Base-by-base conservation (phyloP, 129 eudicot genomes). In the Gnaphalium uliginosum region DNA sequence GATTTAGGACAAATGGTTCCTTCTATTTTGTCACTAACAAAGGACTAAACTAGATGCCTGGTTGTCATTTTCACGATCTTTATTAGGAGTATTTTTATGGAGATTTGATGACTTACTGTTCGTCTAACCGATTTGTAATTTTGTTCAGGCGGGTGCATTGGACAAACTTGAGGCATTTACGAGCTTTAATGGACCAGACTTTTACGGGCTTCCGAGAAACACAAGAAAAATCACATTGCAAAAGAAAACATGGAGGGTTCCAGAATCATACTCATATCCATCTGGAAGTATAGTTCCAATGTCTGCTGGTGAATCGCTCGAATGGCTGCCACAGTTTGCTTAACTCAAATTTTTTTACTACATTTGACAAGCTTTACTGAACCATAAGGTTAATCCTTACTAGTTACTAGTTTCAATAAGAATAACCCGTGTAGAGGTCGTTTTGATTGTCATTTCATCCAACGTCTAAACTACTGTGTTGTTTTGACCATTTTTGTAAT, bases 161-260 rank as follows among this genome's bases (percentile, higher is more conserved):
- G 99, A 95, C 89, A 91, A 95, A 89, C 77, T 95, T 63, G 99
- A 95, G 78, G 97, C 94, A 3, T 95, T 95, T 65, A 87, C 97
- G 8, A 95, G 99, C 86, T 91, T 95, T 71, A 95, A 95, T 54
- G 99, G 99, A 27, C 99, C 99, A 32, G 99, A 95, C 78, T 91
- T 95, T 53, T 95, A 95, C 29, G 96, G 96, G 75, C 94, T 95
- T 30, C 99, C 97, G n/a, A 82, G 99, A 82, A 95, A 95, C 84
- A 87, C 87, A 2, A 77, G 86, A 53, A 86, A 84, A 75, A 81
- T 91, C 59, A 91, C 83, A 15, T 71, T 95, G 85, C 87, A 56
- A 66, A 95, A 80, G 86, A 51, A 80, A 27, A 83, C 89, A 6
- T 95, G 97, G 97, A 92, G 84, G 83, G 99, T 95, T 48, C 96